Conservation (phyloP, 495 filamentous ascomycete species). For the Hyaloscypha variabilis region DNA sequence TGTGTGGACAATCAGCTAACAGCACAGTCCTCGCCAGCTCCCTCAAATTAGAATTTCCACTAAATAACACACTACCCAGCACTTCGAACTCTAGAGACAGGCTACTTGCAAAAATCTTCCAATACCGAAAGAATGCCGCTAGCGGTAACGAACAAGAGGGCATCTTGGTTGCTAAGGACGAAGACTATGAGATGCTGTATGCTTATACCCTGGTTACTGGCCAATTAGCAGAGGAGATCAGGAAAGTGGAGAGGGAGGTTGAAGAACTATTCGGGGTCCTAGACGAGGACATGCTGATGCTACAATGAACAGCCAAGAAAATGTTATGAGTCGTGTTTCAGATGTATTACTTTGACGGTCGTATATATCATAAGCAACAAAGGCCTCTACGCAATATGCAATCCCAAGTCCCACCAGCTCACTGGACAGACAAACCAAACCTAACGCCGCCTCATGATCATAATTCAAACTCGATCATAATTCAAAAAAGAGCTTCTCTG, state of each 20-base stretch:
- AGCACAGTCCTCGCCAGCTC: constrained; percentile 79
- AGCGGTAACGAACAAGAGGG: constrained; percentile 37
- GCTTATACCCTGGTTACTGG: constrained; percentile 65
- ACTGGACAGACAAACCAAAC: background rate
- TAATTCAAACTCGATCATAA: too few relatives aligned
- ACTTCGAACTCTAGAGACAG: constrained; percentile 79
- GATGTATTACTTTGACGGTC: background rate
- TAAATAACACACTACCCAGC: constrained; percentile 85
- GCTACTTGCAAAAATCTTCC: constrained; percentile 86
- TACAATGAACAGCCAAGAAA: constrained; percentile 18
- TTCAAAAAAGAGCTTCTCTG: constrained; percentile 29
- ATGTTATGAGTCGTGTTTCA: background rate
- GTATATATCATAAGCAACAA: constrained; percentile 11
- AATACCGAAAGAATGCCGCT: constrained; percentile 71
- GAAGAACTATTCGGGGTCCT: constrained; percentile 74
- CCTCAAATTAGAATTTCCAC: constrained; percentile 89
- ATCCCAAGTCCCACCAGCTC: background rate
- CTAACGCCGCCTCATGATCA: constrained; percentile 6
- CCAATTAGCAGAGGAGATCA: constrained; percentile 72
- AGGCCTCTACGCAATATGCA: background rate
- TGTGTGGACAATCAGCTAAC: background rate
- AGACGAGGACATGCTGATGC: constrained; percentile 32
- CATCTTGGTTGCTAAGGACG: constrained; percentile 40
- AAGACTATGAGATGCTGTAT: constrained; percentile 57
- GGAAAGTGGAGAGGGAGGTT: constrained; percentile 67